phyloP scores from a whole-genome alignment of 495 filamentous ascomycete genomes.

The Halenospora varia region DNA sequence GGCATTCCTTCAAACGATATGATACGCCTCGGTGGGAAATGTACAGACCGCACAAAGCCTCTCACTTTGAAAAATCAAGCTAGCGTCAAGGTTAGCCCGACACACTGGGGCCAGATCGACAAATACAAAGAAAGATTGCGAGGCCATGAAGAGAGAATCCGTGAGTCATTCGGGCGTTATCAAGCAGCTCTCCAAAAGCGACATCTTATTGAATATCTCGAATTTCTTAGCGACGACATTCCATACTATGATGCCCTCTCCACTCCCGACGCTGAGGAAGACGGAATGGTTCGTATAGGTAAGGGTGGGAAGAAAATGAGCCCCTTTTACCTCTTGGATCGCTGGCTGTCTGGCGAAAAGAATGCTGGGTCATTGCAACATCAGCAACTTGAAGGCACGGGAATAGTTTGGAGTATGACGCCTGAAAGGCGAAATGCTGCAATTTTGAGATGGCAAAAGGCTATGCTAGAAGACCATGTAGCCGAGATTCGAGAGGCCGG shows the following conservation, averaged over 20 bases:
- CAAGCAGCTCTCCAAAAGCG: slow-evolving; percentile 11
- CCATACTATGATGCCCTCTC: slow-evolving; percentile 54
- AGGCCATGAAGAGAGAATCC: slow-evolving; percentile 17
- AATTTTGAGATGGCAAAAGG: slow-evolving; percentile 42
- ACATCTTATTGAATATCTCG: slow-evolving; percentile 56
- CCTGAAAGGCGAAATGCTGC: slow-evolving; percentile 30
- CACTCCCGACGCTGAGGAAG: slow-evolving; percentile 33
- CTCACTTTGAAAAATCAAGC: slow-evolving; percentile 47
- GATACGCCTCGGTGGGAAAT: slow-evolving; percentile 65
- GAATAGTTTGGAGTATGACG: slow-evolving; percentile 51
- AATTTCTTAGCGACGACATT: slow-evolving; percentile 51
- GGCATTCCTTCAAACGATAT: slow-evolving; percentile 53
- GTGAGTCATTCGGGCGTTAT: slow-evolving; percentile 26
- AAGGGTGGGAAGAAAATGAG: slow-evolving; percentile 40
- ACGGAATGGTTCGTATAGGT: slow-evolving; percentile 43
- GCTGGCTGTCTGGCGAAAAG: slow-evolving; percentile 48
- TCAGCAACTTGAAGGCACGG: slow-evolving; percentile 22
- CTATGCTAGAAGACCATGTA: slow-evolving; percentile 47
- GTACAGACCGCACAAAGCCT: slow-evolving; percentile 40
- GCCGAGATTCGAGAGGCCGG: slow-evolving; percentile 32
- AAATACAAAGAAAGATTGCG: slow-evolving; percentile 6
- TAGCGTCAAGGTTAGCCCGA: neutral
- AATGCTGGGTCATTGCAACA: slow-evolving; percentile 39
- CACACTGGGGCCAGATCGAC: slow-evolving; percentile 14
- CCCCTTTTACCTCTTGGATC: slow-evolving; percentile 48